Evolutionary conservation across 176 grass and related monocot species (phyloP).

Genomic region (Zoysia japonica): DNA sequence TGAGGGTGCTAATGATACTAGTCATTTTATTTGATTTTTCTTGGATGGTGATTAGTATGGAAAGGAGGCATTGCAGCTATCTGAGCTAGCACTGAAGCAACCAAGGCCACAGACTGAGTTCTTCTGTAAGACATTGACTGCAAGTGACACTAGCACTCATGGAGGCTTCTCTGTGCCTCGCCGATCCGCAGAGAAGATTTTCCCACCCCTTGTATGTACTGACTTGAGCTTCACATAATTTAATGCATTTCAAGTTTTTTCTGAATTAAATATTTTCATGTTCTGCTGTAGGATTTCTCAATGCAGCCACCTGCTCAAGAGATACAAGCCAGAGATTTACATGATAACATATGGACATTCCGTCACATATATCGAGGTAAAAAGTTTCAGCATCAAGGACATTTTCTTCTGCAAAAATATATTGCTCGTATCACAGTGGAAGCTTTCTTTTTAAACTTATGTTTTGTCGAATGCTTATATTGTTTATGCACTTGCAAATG

Average conservation of each 20-base stretch:
- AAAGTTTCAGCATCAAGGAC: neutral
- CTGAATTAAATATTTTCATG: neutral
- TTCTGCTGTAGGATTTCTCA: slow-evolving; percentile 55
- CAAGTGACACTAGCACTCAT: slow-evolving; percentile 75
- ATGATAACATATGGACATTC: slow-evolving; percentile 67
- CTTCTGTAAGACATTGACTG: slow-evolving; percentile 76
- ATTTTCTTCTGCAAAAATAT: neutral
- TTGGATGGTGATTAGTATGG: slow-evolving; percentile 51
- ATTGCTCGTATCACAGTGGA: neutral
- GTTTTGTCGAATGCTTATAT: neutral
- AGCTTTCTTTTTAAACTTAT: neutral
- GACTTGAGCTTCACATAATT: slow-evolving; percentile 11
- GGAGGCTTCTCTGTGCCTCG: slow-evolving; percentile 79
- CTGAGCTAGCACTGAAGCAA: slow-evolving; percentile 65
- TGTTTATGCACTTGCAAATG: neutral
- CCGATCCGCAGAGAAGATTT: slow-evolving; percentile 67
- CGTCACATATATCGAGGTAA: slow-evolving; percentile 74
- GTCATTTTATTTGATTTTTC: slow-evolving; percentile 7
- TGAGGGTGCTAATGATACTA: neutral
- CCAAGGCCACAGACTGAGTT: slow-evolving; percentile 61
- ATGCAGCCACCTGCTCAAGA: slow-evolving; percentile 71
- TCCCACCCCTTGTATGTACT: slow-evolving; percentile 55
- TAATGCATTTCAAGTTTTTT: neutral
- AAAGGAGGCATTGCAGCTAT: slow-evolving; percentile 60
- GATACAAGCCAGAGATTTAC: slow-evolving; percentile 68